A percentile compares a stretch with the other conserved stretches of the same genome.
phyloP scores from a whole-genome alignment of 2,329 filamentous ascomycete species.

The Rugonectria rugulosa region DNA sequence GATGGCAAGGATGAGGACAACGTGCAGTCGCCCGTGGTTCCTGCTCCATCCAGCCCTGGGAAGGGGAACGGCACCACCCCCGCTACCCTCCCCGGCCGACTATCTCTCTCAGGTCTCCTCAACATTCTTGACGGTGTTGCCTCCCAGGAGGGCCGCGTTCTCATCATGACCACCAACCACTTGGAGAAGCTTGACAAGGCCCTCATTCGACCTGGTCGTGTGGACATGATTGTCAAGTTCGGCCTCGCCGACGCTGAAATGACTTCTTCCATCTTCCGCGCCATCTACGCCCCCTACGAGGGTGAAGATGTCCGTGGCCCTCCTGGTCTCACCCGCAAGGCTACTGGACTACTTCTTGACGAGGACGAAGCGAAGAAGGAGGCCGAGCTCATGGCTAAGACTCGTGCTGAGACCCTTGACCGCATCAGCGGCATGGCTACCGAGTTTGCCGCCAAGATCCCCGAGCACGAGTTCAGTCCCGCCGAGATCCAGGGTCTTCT shows the following conservation, averaged over 20 bases:
- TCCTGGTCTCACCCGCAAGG: slow-evolving; percentile 9
- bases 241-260: slow-evolving; percentile 61
- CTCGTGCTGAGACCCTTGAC: slow-evolving; percentile 46
- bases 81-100: slow-evolving; percentile 38
- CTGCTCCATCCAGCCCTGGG: slow-evolving; percentile 7
- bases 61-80: slow-evolving; percentile 16
- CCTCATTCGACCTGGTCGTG: slow-evolving; percentile 67
- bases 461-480: slow-evolving; percentile 63
- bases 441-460: slow-evolving; percentile 59
- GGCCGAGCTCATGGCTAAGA: slow-evolving; percentile 41
- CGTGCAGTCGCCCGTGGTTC: slow-evolving; percentile 32
- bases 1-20: slow-evolving; percentile 36
- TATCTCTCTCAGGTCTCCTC: slow-evolving; percentile 79
- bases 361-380: slow-evolving; percentile 40
- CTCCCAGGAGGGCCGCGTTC: slow-evolving; percentile 68
- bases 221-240: slow-evolving; percentile 68
- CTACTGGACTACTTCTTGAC: slow-evolving; percentile 24
- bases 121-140: slow-evolving; percentile 82
- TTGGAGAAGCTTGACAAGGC: slow-evolving; percentile 68
- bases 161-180: slow-evolving; percentile 73
- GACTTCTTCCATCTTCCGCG: slow-evolving; percentile 62
- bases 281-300: slow-evolving; percentile 64
- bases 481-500: slow-evolving; percentile 68
- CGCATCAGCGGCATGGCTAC: slow-evolving; percentile 55
- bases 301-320: slow-evolving; percentile 30